Evolutionary conservation across 352 stramenopile genomes (phyloP).

Genomic region (Phytophthora macrochlamydospora): DNA sequence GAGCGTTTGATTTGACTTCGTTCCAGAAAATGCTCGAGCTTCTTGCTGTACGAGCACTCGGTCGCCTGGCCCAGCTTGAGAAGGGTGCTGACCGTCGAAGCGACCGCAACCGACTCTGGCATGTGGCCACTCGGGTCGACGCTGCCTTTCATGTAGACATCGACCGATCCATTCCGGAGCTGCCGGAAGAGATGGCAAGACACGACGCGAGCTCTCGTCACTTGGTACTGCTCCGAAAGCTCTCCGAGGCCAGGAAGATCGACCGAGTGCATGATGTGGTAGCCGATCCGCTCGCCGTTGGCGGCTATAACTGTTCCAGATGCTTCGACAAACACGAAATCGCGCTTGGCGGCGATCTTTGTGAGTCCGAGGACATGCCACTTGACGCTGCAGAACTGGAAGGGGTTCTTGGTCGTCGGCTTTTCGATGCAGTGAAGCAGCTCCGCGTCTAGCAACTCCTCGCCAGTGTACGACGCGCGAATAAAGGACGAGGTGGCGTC

Average conservation of each 20-base stretch:
- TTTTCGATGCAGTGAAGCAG: conserved; percentile 43
- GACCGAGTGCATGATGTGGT: conserved; percentile 68
- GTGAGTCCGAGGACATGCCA: conserved; percentile 41
- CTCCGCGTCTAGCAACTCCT: conserved; percentile 42
- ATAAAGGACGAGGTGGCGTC: conserved; percentile 38
- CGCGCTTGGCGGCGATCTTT: conserved; percentile 56
- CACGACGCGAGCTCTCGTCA: conserved; percentile 48
- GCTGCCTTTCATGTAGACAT: conserved; percentile 58
- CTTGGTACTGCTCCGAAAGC: conserved; percentile 58
- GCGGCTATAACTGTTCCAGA: conserved; percentile 37
- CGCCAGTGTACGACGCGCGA: conserved; percentile 41
- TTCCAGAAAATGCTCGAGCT: conserved; percentile 58
- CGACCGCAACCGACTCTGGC: conserved; percentile 43
- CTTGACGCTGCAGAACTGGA: conserved; percentile 55
- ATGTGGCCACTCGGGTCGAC: conserved; percentile 51
- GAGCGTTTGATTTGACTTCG: conserved; percentile 30
- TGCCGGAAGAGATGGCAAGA: conserved; percentile 58
- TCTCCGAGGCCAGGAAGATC: conserved; percentile 46
- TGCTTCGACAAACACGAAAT: conserved; percentile 69
- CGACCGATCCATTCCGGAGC: conserved; percentile 33
- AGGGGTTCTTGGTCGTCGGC: conserved; percentile 42
- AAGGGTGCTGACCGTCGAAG: conserved; percentile 44
- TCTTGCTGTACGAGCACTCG: conserved; percentile 68
- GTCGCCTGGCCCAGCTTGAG: conserved; percentile 38
- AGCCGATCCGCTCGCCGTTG: conserved; percentile 53